Base-by-base conservation (phyloP, 345 rosid genomes). In the Eutrema japonicum region DNA sequence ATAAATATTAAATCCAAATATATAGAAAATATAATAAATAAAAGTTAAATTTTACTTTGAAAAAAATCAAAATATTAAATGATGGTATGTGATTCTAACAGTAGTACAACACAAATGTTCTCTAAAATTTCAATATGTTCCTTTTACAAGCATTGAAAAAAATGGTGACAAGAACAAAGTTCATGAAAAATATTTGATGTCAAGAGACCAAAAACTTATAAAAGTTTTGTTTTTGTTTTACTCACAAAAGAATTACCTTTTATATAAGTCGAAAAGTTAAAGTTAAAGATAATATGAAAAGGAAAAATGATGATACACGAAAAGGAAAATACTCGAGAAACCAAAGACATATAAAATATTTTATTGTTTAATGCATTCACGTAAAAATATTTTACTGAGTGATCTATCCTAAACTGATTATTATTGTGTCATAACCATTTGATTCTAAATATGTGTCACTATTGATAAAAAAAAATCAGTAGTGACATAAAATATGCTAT, bases 271-370 rank as follows among this genome's bases (percentile, higher is more conserved):
- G 18, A 46, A 3, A 46, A 46, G 13, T 8, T 2, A 14, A 46
- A 46, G 8, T 12, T 13, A 13, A 7, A 12, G 1, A 13, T 13
- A 12, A 12, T 4, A 13, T 4, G 2, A 3, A 13, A 46, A 46
- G 7, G 8, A 43, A 12, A 13, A 4, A 43, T 8, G 26, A 43
- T 4, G 16, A 46, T n/a, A 46, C 5, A 13, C 8, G 4, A 3
- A 30, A 30, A 30, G 32, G 85, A 70, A 22, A 26, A 33, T 59
- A 52, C 48, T 49, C 26, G 26, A 22, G 26, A 22, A 22, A 22
- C 26, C 26, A 22, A 22, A 22, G 26, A 22, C 26, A 22, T 22
- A 22, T 22, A 22, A 22, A 22, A 22, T 22, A 22, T 22, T 22
- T 22, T 22, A 22, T 22, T 22, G 26, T 22, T 22, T 22, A 22